phyloP scores from a whole-genome alignment of 345 rosid genomes.

The Linum usitatissimum region DNA sequence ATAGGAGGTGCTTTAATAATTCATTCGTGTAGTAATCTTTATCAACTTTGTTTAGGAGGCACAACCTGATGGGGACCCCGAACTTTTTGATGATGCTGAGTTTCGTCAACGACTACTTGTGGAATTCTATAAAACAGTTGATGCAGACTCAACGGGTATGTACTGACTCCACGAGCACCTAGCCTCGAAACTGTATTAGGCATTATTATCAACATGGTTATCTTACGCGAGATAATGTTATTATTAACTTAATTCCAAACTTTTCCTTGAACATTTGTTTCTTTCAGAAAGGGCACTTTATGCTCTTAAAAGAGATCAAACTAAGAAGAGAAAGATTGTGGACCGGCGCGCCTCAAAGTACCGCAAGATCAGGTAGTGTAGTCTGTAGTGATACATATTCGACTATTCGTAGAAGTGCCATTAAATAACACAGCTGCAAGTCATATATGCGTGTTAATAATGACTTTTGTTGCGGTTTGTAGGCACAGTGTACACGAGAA shows the following conservation, averaged over 20 bases:
- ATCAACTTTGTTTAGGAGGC: conserved; percentile 33
- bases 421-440: no score
- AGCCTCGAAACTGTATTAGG: neutral
- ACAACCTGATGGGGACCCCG: conserved; percentile 60
- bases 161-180: neutral
- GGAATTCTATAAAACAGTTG: conserved; percentile 73
- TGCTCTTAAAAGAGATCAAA: conserved; percentile 54
- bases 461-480: neutral
- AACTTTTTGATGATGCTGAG: conserved; percentile 76
- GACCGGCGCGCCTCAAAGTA: conserved; percentile 86
- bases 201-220: neutral
- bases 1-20: neutral
- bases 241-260: neutral
- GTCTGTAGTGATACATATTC: neutral
- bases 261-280: conserved; percentile 5
- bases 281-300: conserved; percentile 60
- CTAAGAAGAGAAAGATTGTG: conserved; percentile 77
- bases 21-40: neutral
- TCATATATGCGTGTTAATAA: no score
- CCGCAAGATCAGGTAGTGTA: conserved; percentile 63
- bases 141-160: conserved; percentile 58
- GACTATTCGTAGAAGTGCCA: neutral
- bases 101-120: conserved; percentile 78
- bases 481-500: conserved; percentile 79
- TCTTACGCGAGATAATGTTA: neutral